These are phyloP conservation scores for Erythrophleum ivorense DNA, from an alignment of 331 rosid species.

Conservation along the genomic window DNA sequence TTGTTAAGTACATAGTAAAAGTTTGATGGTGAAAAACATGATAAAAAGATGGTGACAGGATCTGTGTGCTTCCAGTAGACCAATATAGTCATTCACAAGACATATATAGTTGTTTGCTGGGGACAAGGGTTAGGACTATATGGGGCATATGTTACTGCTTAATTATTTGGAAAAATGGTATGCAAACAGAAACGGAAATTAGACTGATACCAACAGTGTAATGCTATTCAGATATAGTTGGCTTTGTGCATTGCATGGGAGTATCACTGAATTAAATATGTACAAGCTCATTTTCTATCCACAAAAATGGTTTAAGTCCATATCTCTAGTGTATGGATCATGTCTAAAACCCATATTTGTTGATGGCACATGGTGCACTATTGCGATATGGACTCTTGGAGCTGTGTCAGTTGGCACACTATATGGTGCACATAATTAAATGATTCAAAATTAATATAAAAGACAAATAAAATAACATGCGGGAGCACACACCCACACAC, in stretches of 20 bases:
- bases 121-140: neutral
- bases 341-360: neutral
- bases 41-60: neutral
- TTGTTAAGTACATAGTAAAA: slow-evolving; percentile 15
- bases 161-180: neutral
- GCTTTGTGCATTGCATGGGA: neutral
- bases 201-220: neutral
- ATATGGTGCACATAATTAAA: neutral
- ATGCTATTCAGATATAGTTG: neutral
- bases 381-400: neutral
- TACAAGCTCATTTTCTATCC: neutral
- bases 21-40: slow-evolving; percentile 22
- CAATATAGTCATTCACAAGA: neutral
- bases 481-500: no score
- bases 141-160: neutral
- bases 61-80: neutral
- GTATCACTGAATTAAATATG: neutral
- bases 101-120: neutral
- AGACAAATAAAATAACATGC: neutral
- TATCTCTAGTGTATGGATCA: neutral
- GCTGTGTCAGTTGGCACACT: neutral
- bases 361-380: neutral
- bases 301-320: neutral
- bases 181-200: no score
- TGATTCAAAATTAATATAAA: neutral